Base-by-base conservation (phyloP, 306 rosid species). In the Arachis stenosperma region DNA sequence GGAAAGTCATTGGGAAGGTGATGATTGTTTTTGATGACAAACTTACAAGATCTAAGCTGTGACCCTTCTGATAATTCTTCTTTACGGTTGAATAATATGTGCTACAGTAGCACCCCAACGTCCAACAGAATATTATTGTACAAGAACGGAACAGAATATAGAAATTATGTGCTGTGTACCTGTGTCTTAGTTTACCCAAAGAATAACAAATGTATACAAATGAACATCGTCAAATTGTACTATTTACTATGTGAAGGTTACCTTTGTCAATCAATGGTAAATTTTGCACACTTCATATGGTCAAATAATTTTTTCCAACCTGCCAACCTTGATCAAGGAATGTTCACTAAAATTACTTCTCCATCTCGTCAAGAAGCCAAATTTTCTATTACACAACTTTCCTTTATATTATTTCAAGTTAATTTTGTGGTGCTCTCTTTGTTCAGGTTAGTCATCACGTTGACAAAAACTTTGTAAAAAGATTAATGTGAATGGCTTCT, bases 1-100 rank as follows among this genome's bases (percentile, higher is more conserved):
- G 99, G 82, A 92, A 91, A 81, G 97, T 54, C 53, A 87, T 91
- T 48, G 96, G 99, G 60, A 94, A 94, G 87, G 95, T 91, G 80
- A 87, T 89, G 93, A 61, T 94, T 62, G 89, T 85, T 59, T 83
- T 88, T 50, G 88, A 94, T 43, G 95, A 73, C 39, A 80, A 79
- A 70, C 68, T 50, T 71, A 56, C 64, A 63, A 81, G 81, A 81
- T 87, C 98, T 50, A 93, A 84, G 86, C 87, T 90, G 47, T 93
- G 80, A 82, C 29, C 75, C 60, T 40, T 9, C 56, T 64, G 13
- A 72, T 33, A 52, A 43, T 55, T 69, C 75, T 79, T 78, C 83
- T 51, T 69, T 52, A 56, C 8, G 58, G 79, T 52, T 51, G 39
- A 75, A 53, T 30, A 63, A 22, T 50, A 63, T 69, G 70, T 73